Base-by-base conservation (phyloP, 2,329 filamentous ascomycete species). In the Xylaria sp. region DNA sequence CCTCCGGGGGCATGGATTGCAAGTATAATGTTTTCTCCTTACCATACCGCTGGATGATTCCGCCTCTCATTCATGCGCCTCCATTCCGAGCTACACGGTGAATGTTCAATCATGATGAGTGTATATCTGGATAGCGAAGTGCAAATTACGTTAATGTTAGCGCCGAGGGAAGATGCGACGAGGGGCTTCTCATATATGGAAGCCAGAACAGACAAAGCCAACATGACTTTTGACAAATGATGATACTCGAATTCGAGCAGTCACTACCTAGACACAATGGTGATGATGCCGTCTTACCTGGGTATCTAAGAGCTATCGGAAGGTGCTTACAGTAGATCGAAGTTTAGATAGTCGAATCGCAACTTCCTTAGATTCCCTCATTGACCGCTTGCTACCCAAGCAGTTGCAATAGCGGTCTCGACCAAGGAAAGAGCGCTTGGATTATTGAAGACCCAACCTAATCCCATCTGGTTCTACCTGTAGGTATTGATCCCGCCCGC, bases 11-110 rank as follows among this genome's bases (percentile, higher is more conserved):
- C 30, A 58, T 32, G 58, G 60, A 61, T 69, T 69, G 61, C 39
- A 62, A 69, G 62, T 28, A 53, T 63, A 61, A 61, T 65, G 46
- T 32, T 63, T 60, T 45, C 61, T 57, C 34, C 45, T 50, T 52
- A 18, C 36, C 12, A 53, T 28, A 61, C 34, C 13, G 25, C 41
- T 55, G 20, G 32, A 30, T 55, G 28, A 56, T 9, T 23, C 10
- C 12, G 1, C 23, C 2, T 23, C 18, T 4, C 1, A 3, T 20
- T 23, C 5, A 10, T 46, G 15, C 25, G 12, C 25, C n/a, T 25
- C 39, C 4, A 18, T 18, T 34, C 28, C 25, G 10, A 34, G n/a
- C 2, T 25, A 6, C 18, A 15, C 15, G n/a, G 18, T 7, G 20
- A 20, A n/a, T 3, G n/a, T 15, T 48, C 20, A 15, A 41, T 18